Percentiles rank a stretch among this genome's conserved stretches.
These are phyloP conservation scores for Saccharomyces hybrid DNA, from an alignment of 1,139 yeast species.

Conservation along the genomic window DNA sequence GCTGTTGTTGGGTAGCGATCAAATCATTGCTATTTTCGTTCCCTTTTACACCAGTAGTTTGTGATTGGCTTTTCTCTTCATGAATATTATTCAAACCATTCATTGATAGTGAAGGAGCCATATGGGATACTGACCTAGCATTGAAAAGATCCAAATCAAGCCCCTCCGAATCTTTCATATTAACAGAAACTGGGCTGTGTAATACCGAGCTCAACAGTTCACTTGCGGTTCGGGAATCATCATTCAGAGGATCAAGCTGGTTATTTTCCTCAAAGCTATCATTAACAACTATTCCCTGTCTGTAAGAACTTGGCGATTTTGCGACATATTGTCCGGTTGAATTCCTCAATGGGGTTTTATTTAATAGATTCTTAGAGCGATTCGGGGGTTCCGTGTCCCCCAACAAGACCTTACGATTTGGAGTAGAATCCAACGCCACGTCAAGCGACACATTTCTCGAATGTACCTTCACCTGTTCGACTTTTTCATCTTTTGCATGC, in stretches of 20 bases:
- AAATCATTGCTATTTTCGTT: neutral
- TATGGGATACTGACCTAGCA: neutral
- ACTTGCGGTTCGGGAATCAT: neutral
- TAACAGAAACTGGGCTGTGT: neutral
- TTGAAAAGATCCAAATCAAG: neutral
- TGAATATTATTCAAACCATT: neutral
- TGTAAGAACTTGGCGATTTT: constrained; percentile 7
- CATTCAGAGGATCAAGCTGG: neutral
- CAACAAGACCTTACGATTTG: neutral
- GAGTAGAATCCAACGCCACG: constrained; percentile 21
- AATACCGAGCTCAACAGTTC: neutral
- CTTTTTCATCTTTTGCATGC: constrained; percentile 6
- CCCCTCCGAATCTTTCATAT: neutral
- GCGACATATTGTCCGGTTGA: neutral
- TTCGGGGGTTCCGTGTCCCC: constrained; percentile 1
- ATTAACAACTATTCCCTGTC: constrained; percentile 5
- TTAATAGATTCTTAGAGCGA: constrained; percentile 7
- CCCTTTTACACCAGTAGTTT: neutral
- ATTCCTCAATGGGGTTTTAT: constrained; percentile 11
- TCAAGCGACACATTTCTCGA: constrained; percentile 20
- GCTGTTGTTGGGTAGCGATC: neutral
- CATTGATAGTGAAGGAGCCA: neutral
- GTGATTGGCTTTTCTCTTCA: neutral
- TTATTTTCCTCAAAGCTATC: neutral
- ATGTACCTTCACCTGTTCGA: constrained; percentile 8